phyloP scores from a whole-genome alignment of 1,284 basidiomycete genomes.

The Marasmius fiardii region DNA sequence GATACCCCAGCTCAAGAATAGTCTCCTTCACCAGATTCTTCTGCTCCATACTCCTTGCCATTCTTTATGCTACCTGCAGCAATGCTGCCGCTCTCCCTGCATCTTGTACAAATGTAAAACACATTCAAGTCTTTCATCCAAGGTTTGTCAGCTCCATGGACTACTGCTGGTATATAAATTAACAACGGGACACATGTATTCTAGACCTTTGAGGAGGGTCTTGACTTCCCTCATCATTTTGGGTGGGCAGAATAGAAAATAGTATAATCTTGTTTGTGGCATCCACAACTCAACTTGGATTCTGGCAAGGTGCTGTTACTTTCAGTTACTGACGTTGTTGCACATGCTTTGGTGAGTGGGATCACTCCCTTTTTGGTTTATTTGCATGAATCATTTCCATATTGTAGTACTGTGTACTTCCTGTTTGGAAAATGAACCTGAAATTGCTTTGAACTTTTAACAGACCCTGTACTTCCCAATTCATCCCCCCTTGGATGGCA shows the following conservation, averaged over 20 bases:
- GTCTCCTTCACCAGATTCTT: conserved; percentile 20
- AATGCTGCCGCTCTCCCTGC: conserved; percentile 16
- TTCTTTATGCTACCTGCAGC: conserved; percentile 17
- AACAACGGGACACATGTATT: too few relatives aligned
- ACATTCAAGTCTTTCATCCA: background rate
- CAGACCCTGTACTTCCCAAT: conserved; percentile 28
- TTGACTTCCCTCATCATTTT: background rate
- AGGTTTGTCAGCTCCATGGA: background rate
- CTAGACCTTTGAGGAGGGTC: background rate
- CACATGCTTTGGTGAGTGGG: background rate
- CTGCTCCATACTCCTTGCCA: conserved; percentile 18
- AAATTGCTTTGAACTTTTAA: conserved; percentile 30
- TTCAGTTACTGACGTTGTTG: conserved; percentile 32
- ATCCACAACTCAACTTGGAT: background rate
- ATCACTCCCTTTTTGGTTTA: background rate
- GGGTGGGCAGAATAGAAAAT: background rate
- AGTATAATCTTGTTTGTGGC: background rate
- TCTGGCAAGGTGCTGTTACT: conserved; percentile 26
- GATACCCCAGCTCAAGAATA: background rate
- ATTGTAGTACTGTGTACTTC: conserved; percentile 32
- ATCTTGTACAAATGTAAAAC: too few relatives aligned
- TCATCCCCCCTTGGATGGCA: conserved; percentile 21
- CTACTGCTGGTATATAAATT: background rate
- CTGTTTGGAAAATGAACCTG: conserved; percentile 28
- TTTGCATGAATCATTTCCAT: background rate